phyloP scores from a whole-genome alignment of 306 rosid genomes.

The Acacia acuminata region DNA sequence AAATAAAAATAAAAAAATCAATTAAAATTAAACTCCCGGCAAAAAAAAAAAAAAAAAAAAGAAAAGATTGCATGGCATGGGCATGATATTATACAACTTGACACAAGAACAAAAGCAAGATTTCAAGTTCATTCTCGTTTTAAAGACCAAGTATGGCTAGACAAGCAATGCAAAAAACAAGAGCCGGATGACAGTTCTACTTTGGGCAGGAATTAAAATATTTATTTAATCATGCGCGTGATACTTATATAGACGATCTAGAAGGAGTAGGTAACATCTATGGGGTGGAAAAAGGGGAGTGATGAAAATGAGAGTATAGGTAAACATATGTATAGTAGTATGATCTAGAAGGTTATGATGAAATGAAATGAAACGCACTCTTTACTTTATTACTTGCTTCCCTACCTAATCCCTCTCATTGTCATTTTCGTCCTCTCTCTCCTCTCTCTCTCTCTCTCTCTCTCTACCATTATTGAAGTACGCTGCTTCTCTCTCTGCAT shows the following conservation, averaged over 20 bases:
- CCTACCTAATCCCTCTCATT: background rate
- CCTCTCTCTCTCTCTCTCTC: background rate
- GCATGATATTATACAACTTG: slow-evolving; percentile 6
- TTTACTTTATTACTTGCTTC: background rate
- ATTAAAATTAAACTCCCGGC: slow-evolving; percentile 4
- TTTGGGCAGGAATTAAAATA: background rate
- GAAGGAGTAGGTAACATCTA: background rate
- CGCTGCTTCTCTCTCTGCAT: background rate
- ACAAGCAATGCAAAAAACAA: slow-evolving; percentile 14
- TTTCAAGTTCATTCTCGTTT: slow-evolving; percentile 1
- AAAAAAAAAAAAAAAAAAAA: background rate
- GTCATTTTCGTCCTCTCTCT: background rate
- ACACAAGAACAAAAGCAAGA: background rate
- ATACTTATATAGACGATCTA: background rate
- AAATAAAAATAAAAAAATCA: no score
- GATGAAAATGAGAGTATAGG: background rate
- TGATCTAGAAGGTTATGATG: background rate
- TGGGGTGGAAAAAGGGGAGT: background rate
- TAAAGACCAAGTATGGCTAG: slow-evolving; percentile 14
- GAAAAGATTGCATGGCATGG: slow-evolving; percentile 3
- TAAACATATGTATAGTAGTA: background rate
- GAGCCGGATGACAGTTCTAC: slow-evolving; percentile 1
- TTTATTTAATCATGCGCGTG: no score
- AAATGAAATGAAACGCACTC: background rate
- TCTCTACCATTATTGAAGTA: slow-evolving; percentile 16